These are phyloP conservation scores for Protomyces pachydermus DNA, from an alignment of 1,139 yeast species.

Conservation along the genomic window DNA sequence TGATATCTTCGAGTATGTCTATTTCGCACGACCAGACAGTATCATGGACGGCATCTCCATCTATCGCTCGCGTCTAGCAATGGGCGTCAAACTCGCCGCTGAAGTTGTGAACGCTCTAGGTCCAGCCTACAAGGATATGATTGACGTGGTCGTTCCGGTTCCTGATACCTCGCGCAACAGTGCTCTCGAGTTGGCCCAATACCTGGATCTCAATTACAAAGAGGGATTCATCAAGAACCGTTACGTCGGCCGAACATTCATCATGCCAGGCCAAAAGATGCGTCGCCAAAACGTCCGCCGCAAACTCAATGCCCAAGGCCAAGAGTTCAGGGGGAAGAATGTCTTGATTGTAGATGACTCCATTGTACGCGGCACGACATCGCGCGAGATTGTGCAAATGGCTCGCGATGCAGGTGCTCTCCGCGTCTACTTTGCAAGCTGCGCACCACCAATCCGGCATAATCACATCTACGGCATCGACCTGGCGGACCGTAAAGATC, in stretches of 20 bases:
- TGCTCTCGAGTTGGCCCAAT: conserved; percentile 86
- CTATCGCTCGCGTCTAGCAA: conserved; percentile 82
- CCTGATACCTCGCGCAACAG: conserved; percentile 97
- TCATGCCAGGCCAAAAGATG: conserved; percentile 89
- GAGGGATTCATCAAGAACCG: conserved; percentile 97
- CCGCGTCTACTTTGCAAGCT: conserved; percentile 87
- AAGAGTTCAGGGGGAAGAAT: conserved; percentile 77
- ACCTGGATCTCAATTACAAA: conserved; percentile 74
- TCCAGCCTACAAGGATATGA: conserved; percentile 48
- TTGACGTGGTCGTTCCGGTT: conserved; percentile 95
- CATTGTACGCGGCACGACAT: conserved; percentile 95
- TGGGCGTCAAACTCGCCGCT: conserved; percentile 86
- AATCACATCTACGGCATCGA: conserved; percentile 97
- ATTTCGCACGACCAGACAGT: conserved; percentile 96
- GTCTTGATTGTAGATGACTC: conserved; percentile 96
- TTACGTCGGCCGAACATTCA: conserved; percentile 94
- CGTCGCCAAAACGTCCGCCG: conserved; percentile 91
- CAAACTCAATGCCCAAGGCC: conserved; percentile 91
- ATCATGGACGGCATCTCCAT: conserved; percentile 93
- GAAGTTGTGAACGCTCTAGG: conserved; percentile 56
- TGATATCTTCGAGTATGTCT: conserved; percentile 93
- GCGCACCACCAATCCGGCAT: conserved; percentile 93
- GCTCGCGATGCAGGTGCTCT: conserved; percentile 97
- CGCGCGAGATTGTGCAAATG: conserved; percentile 93
- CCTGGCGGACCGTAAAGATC: conserved; percentile 88